A percentile compares a stretch with the other conserved stretches of the same genome.
These are phyloP conservation scores for Aristolochia contorta DNA, from an alignment of 164 flowering plant species.

Conservation along the genomic window DNA sequence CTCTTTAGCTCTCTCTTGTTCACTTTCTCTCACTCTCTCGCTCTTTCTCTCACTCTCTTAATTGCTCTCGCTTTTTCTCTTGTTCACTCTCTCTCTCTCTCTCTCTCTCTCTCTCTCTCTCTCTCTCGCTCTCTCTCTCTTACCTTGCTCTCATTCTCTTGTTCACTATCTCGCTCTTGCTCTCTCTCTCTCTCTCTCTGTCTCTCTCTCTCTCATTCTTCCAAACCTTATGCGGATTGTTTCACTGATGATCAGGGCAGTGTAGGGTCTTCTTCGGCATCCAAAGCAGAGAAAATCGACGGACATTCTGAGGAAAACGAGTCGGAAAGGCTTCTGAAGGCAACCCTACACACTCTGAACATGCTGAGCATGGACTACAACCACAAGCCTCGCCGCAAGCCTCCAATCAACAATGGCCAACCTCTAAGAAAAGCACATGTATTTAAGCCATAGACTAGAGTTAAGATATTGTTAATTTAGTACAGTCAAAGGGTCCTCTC, in stretches of 20 bases:
- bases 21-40: too few species aligned
- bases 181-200: too few species aligned
- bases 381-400: constrained; percentile 1
- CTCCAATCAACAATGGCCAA: constrained; percentile 4
- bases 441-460: too few species aligned
- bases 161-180: too few species aligned
- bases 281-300: neutral
- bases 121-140: too few species aligned
- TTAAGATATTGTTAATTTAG: too few species aligned
- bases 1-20: too few species aligned
- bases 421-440: neutral
- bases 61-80: neutral
- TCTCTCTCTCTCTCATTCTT: neutral
- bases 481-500: too few species aligned
- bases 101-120: too few species aligned
- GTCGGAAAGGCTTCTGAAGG: constrained; percentile 4
- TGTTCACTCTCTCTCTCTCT: too few species aligned
- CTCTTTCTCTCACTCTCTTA: constrained; percentile 1
- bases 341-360: neutral
- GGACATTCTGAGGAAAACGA: neutral
- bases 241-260: neutral
- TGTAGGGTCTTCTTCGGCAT: constrained; percentile 1
- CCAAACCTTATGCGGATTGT: neutral
- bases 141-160: too few species aligned
- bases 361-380: constrained; percentile 5